Conservation (phyloP, 2,329 filamentous ascomycete genomes). For the Chalaropsis thielavioides region DNA sequence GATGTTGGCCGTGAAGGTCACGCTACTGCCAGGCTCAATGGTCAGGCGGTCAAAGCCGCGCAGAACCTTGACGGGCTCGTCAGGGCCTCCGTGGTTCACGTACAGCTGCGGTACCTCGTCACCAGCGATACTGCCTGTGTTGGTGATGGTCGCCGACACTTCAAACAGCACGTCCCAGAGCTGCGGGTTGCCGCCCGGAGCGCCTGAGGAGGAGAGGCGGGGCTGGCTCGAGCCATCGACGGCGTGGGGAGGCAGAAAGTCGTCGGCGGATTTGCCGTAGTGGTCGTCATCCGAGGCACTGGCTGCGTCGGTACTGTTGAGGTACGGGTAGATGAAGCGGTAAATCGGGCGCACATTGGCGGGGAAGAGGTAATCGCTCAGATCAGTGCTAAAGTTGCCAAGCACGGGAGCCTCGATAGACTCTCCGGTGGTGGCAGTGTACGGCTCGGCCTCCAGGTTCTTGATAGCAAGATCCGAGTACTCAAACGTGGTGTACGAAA, state of each 20-base stretch:
- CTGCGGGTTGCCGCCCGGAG: slow-evolving; percentile 47
- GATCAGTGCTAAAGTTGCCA: slow-evolving; percentile 47
- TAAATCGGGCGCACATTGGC: slow-evolving; percentile 36
- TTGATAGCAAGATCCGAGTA: slow-evolving; percentile 53
- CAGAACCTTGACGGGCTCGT: slow-evolving; percentile 52
- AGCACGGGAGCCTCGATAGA: slow-evolving; percentile 50
- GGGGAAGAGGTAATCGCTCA: slow-evolving; percentile 56
- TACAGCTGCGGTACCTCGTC: slow-evolving; percentile 69
- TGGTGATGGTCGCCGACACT: slow-evolving; percentile 53
- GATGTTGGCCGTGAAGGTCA: slow-evolving; percentile 51
- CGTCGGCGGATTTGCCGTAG: slow-evolving; percentile 43
- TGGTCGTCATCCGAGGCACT: slow-evolving; percentile 42
- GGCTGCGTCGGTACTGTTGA: slow-evolving; percentile 47
- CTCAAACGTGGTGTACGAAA: slow-evolving; percentile 66
- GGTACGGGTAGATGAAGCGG: slow-evolving; percentile 55
- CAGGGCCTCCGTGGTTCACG: slow-evolving; percentile 61
- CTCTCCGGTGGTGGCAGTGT: slow-evolving; percentile 45
- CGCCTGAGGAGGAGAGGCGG: slow-evolving; percentile 34
- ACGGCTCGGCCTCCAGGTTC: slow-evolving; percentile 34
- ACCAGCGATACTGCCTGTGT: slow-evolving; percentile 50
- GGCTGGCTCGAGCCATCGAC: slow-evolving; percentile 43
- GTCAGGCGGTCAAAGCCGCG: slow-evolving; percentile 67
- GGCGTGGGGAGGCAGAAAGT: slow-evolving; percentile 47
- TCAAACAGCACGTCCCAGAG: slow-evolving; percentile 58
- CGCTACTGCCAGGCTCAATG: slow-evolving; percentile 54